Conservation (phyloP, 2,329 filamentous ascomycete species). For the Penicillium sp. region DNA sequence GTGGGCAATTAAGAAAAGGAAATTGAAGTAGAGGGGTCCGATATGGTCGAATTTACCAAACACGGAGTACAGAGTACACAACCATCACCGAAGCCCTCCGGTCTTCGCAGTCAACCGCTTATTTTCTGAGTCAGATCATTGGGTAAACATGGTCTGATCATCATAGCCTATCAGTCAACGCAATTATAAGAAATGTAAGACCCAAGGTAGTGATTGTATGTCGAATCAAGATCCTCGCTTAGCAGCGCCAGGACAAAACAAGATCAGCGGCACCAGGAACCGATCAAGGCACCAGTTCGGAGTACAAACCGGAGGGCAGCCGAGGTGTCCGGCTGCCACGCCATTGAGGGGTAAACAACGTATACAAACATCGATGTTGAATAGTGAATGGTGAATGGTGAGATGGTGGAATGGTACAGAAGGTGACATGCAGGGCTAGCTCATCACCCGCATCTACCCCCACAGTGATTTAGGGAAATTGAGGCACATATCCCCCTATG, state of each 20-base stretch:
- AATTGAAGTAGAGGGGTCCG: not conserved
- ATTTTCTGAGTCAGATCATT: not conserved
- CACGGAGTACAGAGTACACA: not conserved
- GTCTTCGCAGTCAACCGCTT: not conserved
- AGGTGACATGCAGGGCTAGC: conserved; percentile 3
- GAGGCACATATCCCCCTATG: not conserved
- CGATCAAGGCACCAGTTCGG: not conserved
- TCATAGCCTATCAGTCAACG: not conserved
- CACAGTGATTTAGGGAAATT: not conserved
- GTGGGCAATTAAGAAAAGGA: not conserved
- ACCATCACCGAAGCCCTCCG: not conserved
- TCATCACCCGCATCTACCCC: not conserved
- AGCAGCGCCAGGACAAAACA: not conserved
- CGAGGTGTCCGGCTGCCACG: not conserved
- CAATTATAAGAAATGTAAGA: not conserved
- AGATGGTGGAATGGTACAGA: not conserved
- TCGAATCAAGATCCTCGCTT: not conserved
- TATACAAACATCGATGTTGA: too few relatives aligned
- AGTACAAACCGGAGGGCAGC: not conserved
- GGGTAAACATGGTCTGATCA: not conserved
- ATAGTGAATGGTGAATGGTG: not conserved
- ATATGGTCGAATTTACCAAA: not conserved
- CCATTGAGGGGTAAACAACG: conserved; percentile 1
- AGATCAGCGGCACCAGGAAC: not conserved
- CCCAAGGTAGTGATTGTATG: not conserved